Base-by-base conservation (phyloP, 2,329 filamentous ascomycete genomes). In the Nothophoma quercina region DNA sequence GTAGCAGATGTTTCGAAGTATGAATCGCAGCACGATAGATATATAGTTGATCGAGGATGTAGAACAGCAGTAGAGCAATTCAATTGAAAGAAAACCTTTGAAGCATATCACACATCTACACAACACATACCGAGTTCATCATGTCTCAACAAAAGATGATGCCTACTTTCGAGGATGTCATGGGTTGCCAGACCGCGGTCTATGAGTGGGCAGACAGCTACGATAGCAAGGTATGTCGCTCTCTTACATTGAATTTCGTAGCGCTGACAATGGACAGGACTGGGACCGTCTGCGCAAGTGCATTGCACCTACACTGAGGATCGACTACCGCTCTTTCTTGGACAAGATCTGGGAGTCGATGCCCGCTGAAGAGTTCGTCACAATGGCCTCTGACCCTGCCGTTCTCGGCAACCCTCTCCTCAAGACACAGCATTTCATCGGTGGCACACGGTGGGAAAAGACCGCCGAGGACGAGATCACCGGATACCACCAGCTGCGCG, bases 201-300 rank as follows among this genome's bases (percentile, higher is more conserved):
- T 86, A 83, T 71, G 82, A 86, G 65, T 88, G 85, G 85, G 84
- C 83, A 50, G 84, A 86, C 70, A 84, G 81, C 76, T 87, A 87
- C 72, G 85, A 87, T 71, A 81, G 80, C 70, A 88, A 88, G 73
- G 75, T 75, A 54, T 29, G 59, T 48, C 19, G 26, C 18, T 5
- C 1, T 25, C 7, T 28, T 15, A 21, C 15, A 30, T 13, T 28
- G 1, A 18, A 6, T 1, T 22, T 9, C 4, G 35, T 12, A 25
- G n/a, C 2, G 15, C 51, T 55, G 18, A 55, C 35, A 15, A 28
- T 15, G 30, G 5, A 16, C 48, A 74, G 74, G 83, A 88, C 75
- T 88, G 85, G 84, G 76, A 79, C 12, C 81, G 84, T 43, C 79
- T 88, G 22, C 68, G 77, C 60, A 83, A 81, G 58, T 84, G 82